phyloP scores from a whole-genome alignment of 495 filamentous ascomycete species.

The Tuber magnatum region DNA sequence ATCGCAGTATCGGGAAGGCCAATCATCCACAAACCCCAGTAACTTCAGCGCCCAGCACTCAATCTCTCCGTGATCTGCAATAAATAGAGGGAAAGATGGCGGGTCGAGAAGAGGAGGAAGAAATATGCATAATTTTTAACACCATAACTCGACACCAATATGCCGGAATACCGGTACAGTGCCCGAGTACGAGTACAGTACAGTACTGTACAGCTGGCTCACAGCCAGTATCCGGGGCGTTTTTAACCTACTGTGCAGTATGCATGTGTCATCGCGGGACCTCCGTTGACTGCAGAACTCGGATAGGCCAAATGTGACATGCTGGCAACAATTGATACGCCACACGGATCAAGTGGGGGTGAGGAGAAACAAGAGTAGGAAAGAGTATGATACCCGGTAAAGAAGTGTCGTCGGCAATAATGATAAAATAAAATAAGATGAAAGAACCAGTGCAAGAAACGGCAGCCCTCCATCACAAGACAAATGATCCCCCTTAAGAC shows the following conservation, averaged over 20 bases:
- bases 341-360: neutral
- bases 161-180: neutral
- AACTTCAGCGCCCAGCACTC: neutral
- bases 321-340: neutral
- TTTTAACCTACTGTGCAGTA: neutral
- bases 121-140: constrained; percentile 3
- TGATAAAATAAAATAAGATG: neutral
- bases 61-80: neutral
- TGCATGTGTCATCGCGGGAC: neutral
- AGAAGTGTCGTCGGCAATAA: neutral
- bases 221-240: neutral
- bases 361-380: neutral
- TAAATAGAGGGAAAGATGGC: neutral
- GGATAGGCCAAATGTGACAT: neutral
- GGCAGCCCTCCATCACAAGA: neutral
- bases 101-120: neutral
- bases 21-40: neutral
- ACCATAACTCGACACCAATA: neutral
- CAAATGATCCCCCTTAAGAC: neutral
- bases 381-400: neutral
- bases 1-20: neutral
- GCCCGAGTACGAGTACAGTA: neutral
- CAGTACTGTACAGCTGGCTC: neutral
- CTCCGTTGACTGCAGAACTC: neutral
- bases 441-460: neutral